A percentile compares a stretch with the other conserved stretches of the same genome.
These are phyloP conservation scores for Sarcomyxa edulis DNA, from an alignment of 768 basidiomycete species.

Conservation along the genomic window DNA sequence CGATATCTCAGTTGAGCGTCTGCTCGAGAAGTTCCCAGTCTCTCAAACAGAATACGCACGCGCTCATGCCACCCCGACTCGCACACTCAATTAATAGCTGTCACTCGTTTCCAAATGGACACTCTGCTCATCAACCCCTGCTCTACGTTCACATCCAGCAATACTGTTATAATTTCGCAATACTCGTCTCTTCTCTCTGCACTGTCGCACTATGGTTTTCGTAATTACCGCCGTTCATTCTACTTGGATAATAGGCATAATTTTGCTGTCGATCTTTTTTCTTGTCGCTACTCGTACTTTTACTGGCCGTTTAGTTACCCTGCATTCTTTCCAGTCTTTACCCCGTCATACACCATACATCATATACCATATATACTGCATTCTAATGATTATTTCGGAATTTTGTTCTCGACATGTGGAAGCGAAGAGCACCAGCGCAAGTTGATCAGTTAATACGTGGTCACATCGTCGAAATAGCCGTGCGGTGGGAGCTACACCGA, in stretches of 20 bases:
- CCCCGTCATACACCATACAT: no score
- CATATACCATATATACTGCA: conserved; percentile 1
- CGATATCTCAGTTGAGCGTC: conserved; percentile 53
- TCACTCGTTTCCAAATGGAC: no score
- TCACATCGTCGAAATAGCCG: no score
- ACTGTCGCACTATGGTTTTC: no score
- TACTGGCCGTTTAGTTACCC: conserved; percentile 14
- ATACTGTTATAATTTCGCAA: conserved; percentile 4
- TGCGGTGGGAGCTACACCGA: no score
- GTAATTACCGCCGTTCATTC: no score
- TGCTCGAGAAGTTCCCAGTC: conserved; percentile 48
- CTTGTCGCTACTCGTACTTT: conserved; percentile 10
- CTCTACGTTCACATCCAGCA: conserved; percentile 4
- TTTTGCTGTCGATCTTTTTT: conserved; percentile 14
- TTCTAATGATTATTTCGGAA: conserved; percentile 3
- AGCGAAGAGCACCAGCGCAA: no score
- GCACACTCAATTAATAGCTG: conserved; percentile 19
- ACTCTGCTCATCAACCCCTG: neutral
- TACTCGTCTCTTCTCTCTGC: conserved; percentile 6
- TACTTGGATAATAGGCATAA: conserved; percentile 9
- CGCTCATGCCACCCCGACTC: conserved; percentile 14
- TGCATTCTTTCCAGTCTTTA: conserved; percentile 5
- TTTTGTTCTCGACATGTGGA: no score
- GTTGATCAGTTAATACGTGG: no score
- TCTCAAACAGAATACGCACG: conserved; percentile 12